These are phyloP conservation scores for Leccinellum albellum DNA, from an alignment of 768 basidiomycete genomes.

Conservation along the genomic window DNA sequence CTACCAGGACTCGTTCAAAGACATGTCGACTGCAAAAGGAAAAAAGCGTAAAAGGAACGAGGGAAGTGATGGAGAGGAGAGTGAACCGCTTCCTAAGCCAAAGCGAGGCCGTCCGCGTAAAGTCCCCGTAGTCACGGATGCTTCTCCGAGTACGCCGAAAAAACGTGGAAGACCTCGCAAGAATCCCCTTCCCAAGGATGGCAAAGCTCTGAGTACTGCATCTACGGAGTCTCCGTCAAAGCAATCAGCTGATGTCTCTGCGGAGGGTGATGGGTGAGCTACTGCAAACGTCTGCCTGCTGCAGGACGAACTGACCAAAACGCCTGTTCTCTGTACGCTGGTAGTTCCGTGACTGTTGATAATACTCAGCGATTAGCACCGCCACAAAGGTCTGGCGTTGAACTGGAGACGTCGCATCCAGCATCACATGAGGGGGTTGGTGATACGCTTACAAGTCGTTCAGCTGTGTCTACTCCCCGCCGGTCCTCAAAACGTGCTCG, in stretches of 20 bases:
- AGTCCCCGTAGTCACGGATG: slow-evolving; percentile 11
- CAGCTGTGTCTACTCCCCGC: neutral
- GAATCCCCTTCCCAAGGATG: slow-evolving; percentile 5
- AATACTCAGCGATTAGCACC: neutral
- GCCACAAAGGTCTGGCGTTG: neutral
- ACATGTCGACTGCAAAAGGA: slow-evolving; percentile 14
- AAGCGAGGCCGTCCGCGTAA: slow-evolving; percentile 62
- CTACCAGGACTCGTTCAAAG: slow-evolving; percentile 52
- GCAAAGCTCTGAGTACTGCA: neutral
- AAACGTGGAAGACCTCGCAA: slow-evolving; percentile 36
- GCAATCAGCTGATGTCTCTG: neutral
- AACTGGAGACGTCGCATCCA: neutral
- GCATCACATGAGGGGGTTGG: neutral
- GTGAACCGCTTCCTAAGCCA: slow-evolving; percentile 19
- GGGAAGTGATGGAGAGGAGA: slow-evolving; percentile 12
- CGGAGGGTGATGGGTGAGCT: neutral
- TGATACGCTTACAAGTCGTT: neutral
- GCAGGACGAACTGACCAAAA: slow-evolving; percentile 1
- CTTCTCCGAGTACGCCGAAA: slow-evolving; percentile 23
- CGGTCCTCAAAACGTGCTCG: slow-evolving; percentile 5
- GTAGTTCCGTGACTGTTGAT: neutral
- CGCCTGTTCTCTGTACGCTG: neutral
- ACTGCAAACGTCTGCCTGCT: neutral
- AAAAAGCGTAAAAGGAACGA: slow-evolving; percentile 35
- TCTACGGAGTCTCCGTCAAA: slow-evolving; percentile 9